Evolutionary conservation across 1,284 basidiomycete genomes (phyloP).

Genomic region (Schizophyllum commune): DNA sequence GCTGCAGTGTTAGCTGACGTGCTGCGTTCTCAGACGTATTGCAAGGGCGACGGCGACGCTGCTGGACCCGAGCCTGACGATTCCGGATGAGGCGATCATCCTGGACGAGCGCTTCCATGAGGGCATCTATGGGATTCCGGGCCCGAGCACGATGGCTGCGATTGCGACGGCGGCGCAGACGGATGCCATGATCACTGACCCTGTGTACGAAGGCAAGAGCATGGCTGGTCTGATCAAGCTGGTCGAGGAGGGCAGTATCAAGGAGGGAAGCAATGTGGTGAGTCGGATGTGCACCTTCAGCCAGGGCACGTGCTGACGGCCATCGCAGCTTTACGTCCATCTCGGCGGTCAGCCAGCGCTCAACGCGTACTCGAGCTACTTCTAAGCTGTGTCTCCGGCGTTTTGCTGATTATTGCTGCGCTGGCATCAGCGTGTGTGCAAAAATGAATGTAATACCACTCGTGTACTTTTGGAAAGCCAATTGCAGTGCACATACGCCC

Average conservation of each 20-base stretch:
- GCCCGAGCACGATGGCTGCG: conserved; percentile 17
- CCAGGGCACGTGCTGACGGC: background rate
- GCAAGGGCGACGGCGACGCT: conserved; percentile 14
- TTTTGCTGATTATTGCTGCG: too few relatives aligned
- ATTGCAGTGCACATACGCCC: too few relatives aligned
- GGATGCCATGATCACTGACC: conserved; percentile 21
- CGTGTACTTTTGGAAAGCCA: too few relatives aligned
- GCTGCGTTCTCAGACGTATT: conserved; percentile 7
- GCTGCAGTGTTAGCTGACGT: too few relatives aligned
- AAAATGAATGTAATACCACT: too few relatives aligned
- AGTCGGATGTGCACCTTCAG: background rate
- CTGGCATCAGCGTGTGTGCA: too few relatives aligned
- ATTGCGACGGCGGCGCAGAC: conserved; percentile 19
- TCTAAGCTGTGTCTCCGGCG: background rate
- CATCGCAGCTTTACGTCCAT: conserved; percentile 16
- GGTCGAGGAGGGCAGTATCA: conserved; percentile 16
- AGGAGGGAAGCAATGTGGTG: conserved; percentile 13
- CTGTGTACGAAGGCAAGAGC: conserved; percentile 21
- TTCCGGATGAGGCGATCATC: conserved; percentile 16
- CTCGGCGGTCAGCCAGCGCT: conserved; percentile 20
- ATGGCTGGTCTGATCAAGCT: conserved; percentile 20
- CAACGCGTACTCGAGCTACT: conserved; percentile 16
- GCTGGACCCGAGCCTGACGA: conserved; percentile 3
- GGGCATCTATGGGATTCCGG: conserved; percentile 19
- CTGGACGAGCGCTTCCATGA: conserved; percentile 20